These are phyloP conservation scores for Pulveroboletus sp. DNA, from an alignment of 768 basidiomycete genomes.

Conservation along the genomic window DNA sequence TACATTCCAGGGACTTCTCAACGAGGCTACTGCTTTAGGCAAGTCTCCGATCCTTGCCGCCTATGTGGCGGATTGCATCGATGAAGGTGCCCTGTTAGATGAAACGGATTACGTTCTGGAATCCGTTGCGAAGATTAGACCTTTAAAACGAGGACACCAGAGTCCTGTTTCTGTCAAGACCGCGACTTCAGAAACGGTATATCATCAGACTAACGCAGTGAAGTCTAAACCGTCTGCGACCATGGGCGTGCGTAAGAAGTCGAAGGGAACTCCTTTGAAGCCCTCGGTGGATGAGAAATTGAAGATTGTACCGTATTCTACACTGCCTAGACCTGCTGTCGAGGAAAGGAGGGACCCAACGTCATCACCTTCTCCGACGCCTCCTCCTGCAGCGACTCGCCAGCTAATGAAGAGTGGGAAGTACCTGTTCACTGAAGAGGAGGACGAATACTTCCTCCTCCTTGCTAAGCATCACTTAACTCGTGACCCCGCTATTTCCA, in stretches of 20 bases:
- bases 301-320: constrained; percentile 2
- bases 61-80: constrained; percentile 52
- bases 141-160: constrained; percentile 24
- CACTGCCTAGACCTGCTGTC: not conserved
- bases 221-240: constrained; percentile 7
- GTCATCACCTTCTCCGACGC: constrained; percentile 37
- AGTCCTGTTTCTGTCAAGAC: constrained; percentile 9
- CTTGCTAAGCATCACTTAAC: constrained; percentile 45
- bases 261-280: constrained; percentile 7
- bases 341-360: constrained; percentile 1
- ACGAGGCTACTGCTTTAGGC: constrained; percentile 28
- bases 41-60: constrained; percentile 47
- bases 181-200: constrained; percentile 6
- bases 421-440: constrained; percentile 47
- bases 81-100: constrained; percentile 40
- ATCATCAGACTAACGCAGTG: not conserved
- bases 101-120: constrained; percentile 42
- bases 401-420: constrained; percentile 23
- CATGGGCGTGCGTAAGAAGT: constrained; percentile 1
- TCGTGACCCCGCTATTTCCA: constrained; percentile 44
- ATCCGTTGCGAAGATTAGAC: constrained; percentile 17
- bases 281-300: constrained; percentile 1
- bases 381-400: constrained; percentile 38
- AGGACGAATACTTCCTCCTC: constrained; percentile 42
- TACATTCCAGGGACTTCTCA: constrained; percentile 46